These are phyloP conservation scores for Termitomyces sp. DNA, from an alignment of 768 basidiomycete genomes.

Conservation along the genomic window DNA sequence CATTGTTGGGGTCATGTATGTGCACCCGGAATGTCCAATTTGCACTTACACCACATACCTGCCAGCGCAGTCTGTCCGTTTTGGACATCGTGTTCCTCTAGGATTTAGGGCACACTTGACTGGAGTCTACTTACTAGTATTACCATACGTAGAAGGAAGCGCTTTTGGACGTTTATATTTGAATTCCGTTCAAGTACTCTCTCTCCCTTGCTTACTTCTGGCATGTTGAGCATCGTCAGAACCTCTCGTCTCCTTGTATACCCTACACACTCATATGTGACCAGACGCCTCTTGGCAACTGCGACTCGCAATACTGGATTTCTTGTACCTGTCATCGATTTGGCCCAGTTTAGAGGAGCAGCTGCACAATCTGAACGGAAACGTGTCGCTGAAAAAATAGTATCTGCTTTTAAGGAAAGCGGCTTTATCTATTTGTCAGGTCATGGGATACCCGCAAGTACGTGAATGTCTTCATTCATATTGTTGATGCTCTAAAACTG, in stretches of 20 bases:
- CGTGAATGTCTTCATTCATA: slow-evolving; percentile 3
- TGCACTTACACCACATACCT: too few relatives aligned
- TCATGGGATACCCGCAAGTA: slow-evolving; percentile 64
- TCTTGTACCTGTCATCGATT: slow-evolving; percentile 80
- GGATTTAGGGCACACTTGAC: too few relatives aligned
- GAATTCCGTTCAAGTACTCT: too few relatives aligned
- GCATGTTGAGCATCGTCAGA: slow-evolving; percentile 22
- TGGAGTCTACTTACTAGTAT: too few relatives aligned
- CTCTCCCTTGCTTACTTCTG: too few relatives aligned
- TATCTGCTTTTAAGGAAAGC: slow-evolving; percentile 72
- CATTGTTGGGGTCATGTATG: too few relatives aligned
- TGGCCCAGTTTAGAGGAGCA: slow-evolving; percentile 60
- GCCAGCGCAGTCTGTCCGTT: too few relatives aligned
- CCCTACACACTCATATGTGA: slow-evolving; percentile 5
- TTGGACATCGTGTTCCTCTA: too few relatives aligned
- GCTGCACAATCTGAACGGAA: slow-evolving; percentile 52
- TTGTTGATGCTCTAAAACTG: background rate
- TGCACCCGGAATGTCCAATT: too few relatives aligned
- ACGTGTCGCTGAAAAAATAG: slow-evolving; percentile 61
- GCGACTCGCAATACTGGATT: slow-evolving; percentile 17
- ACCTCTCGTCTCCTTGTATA: slow-evolving; percentile 19
- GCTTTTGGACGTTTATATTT: too few relatives aligned
- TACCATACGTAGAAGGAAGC: too few relatives aligned
- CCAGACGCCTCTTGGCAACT: slow-evolving; percentile 25
- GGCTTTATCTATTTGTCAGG: slow-evolving; percentile 77